phyloP scores from a whole-genome alignment of 768 basidiomycete species.

The Mycena haematopus region DNA sequence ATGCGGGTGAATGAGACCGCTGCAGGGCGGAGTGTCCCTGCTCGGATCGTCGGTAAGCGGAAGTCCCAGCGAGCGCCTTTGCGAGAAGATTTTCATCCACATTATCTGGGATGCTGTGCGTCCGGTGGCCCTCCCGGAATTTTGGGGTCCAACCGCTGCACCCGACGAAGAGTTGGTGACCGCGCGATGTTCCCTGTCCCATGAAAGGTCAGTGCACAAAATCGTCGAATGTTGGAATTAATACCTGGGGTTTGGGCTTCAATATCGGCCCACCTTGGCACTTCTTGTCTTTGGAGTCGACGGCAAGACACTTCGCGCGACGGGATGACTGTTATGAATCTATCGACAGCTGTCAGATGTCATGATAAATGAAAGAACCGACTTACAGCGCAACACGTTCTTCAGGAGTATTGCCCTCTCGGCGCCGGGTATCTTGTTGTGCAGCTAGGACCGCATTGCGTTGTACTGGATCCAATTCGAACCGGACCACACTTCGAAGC shows the following conservation, averaged over 20 bases:
- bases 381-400: slow-evolving; percentile 12
- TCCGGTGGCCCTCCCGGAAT: neutral
- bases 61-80: neutral
- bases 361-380: neutral
- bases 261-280: slow-evolving; percentile 5
- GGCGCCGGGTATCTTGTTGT: slow-evolving; percentile 5
- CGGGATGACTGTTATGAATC: slow-evolving; percentile 4
- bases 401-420: slow-evolving; percentile 13
- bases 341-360: slow-evolving; percentile 1
- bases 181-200: neutral
- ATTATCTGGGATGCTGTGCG: slow-evolving; percentile 1
- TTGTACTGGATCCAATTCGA: slow-evolving; percentile 6
- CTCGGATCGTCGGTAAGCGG: slow-evolving; percentile 3
- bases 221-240: neutral
- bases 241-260: slow-evolving; percentile 6
- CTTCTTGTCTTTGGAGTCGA: neutral
- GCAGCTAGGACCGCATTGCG: slow-evolving; percentile 4
- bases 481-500: neutral
- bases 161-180: slow-evolving; percentile 4
- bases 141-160: slow-evolving; percentile 8
- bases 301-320: neutral
- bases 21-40: slow-evolving; percentile 14
- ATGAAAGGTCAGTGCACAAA: neutral
- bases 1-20: slow-evolving; percentile 2
- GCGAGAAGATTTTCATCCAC: slow-evolving; percentile 13